These are phyloP conservation scores for Hanseniaspora mollemarum DNA, from an alignment of 805 yeast species.

Conservation along the genomic window DNA sequence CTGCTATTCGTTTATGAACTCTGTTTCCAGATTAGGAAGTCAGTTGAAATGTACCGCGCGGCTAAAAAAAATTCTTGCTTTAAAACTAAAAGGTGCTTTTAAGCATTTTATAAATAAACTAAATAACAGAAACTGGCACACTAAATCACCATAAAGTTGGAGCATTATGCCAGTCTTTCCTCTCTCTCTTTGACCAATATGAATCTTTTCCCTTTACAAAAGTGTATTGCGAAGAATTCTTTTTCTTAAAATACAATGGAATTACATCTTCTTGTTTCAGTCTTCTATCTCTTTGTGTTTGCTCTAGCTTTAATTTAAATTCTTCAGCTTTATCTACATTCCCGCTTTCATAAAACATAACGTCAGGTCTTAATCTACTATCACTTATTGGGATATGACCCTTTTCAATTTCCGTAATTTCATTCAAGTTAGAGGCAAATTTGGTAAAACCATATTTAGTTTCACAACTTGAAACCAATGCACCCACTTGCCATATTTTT, in stretches of 20 bases:
- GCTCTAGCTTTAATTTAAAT: conserved; percentile 59
- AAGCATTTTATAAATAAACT: background rate
- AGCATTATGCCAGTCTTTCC: conserved; percentile 49
- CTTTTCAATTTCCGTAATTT: conserved; percentile 60
- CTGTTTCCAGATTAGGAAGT: too few species aligned
- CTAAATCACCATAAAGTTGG: conserved; percentile 43
- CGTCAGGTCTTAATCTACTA: conserved; percentile 82
- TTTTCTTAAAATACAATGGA: conserved; percentile 54
- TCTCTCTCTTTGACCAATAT: conserved; percentile 72
- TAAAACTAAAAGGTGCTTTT: too few species aligned
- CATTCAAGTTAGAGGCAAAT: conserved; percentile 72
- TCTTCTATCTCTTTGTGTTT: conserved; percentile 68
- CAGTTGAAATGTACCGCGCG: too few species aligned
- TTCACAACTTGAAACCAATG: conserved; percentile 44
- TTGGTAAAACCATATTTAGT: conserved; percentile 75
- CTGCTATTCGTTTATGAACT: too few species aligned
- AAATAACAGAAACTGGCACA: background rate
- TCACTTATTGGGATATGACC: conserved; percentile 69
- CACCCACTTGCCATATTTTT: conserved; percentile 60
- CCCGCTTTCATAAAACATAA: conserved; percentile 58
- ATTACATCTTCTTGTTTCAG: conserved; percentile 38
- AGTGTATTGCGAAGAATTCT: conserved; percentile 36
- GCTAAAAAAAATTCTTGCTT: too few species aligned
- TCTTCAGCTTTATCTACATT: conserved; percentile 60
- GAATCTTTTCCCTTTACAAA: conserved; percentile 45